These are phyloP conservation scores for Myxozyma geophila DNA, from an alignment of 805 yeast species.

Conservation along the genomic window DNA sequence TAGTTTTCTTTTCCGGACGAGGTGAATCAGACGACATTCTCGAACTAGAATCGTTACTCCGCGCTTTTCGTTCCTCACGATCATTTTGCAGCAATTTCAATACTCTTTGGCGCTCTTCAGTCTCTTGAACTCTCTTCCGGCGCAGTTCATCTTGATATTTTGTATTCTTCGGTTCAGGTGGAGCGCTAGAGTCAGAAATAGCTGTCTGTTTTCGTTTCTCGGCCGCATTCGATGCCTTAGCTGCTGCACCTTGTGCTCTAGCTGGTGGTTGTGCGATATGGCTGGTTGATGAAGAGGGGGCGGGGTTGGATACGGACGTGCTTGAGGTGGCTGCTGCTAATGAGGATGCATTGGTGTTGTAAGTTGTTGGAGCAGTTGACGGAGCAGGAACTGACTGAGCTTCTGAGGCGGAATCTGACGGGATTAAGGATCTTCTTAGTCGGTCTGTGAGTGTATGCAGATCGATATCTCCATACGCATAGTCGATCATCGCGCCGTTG, in stretches of 20 bases:
- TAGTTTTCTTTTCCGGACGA: slow-evolving; percentile 5
- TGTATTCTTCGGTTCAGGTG: slow-evolving; percentile 21
- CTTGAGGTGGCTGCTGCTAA: neutral
- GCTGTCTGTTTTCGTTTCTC: slow-evolving; percentile 6
- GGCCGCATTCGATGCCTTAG: slow-evolving; percentile 4
- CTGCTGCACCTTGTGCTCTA: slow-evolving; percentile 1
- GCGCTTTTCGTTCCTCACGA: slow-evolving; percentile 51
- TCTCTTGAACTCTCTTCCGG: slow-evolving; percentile 47
- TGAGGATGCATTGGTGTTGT: neutral
- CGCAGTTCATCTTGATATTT: slow-evolving; percentile 49
- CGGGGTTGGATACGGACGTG: neutral
- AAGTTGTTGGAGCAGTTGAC: neutral
- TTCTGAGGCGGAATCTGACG: neutral
- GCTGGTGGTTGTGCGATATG: neutral
- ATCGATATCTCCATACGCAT: slow-evolving; percentile 29
- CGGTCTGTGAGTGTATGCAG: slow-evolving; percentile 11
- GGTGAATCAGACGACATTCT: slow-evolving; percentile 18
- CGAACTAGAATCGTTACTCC: slow-evolving; percentile 34
- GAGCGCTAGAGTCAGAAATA: slow-evolving; percentile 1
- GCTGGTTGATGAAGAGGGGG: neutral
- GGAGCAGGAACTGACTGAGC: slow-evolving; percentile 1
- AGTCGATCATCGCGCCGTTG: slow-evolving; percentile 28
- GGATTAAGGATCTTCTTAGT: neutral
- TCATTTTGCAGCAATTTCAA: slow-evolving; percentile 59
- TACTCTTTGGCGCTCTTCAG: slow-evolving; percentile 61